A percentile compares a stretch with the other conserved stretches of the same genome.
Conservation (phyloP, 192 early-diverging fungal genomes). For the Spinellus fusiger region DNA sequence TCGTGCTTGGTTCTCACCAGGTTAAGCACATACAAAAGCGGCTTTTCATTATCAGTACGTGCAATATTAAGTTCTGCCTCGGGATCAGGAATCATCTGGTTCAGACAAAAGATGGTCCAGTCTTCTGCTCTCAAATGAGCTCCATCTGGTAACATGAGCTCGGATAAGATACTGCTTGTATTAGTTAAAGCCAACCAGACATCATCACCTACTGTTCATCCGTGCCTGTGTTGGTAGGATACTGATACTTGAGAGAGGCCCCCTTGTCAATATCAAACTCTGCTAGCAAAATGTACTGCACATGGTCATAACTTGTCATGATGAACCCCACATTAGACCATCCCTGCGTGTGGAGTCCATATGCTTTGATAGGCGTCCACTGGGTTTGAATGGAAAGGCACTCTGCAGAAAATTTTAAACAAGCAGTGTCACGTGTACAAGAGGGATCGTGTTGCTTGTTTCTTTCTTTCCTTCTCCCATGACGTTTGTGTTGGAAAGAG, state of each 20-base stretch:
- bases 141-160: constrained; percentile 95
- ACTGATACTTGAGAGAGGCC: constrained; percentile 81
- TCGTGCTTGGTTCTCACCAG: constrained; percentile 89
- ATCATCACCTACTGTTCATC: constrained; percentile 65
- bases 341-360: no score
- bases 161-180: constrained; percentile 66
- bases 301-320: constrained; percentile 36
- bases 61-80: constrained; percentile 29
- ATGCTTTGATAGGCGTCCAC: no score
- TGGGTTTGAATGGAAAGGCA: no score
- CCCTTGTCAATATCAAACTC: constrained; percentile 97
- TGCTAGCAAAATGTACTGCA: constrained; percentile 83
- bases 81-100: constrained; percentile 56
- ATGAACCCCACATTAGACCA: background rate
- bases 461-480: no score
- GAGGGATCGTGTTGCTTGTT: no score
- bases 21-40: constrained; percentile 87
- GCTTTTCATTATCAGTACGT: constrained; percentile 40
- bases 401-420: no score
- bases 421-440: no score
- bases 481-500: constrained; percentile 34
- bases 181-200: background rate
- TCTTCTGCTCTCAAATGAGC: constrained; percentile 90
- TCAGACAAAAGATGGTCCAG: constrained; percentile 92
- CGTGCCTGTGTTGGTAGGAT: constrained; percentile 73